Base-by-base conservation (phyloP, 768 basidiomycete genomes). In the Auricularia sp. region DNA sequence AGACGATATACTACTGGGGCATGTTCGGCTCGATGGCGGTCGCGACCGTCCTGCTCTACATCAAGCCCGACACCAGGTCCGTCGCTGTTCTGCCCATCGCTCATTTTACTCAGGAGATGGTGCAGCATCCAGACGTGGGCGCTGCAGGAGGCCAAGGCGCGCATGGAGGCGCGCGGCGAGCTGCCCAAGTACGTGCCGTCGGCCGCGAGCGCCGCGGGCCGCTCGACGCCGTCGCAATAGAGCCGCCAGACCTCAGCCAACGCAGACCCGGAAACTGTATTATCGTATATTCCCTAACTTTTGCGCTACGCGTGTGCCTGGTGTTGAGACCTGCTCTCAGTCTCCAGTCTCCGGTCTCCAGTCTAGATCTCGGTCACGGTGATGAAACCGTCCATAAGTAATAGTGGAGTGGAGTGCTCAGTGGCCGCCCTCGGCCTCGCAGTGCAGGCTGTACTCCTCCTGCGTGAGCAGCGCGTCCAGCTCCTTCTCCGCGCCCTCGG, bases 91-190 rank as follows among this genome's bases (percentile, higher is more conserved):
- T 45, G 21, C 62, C n/a, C 10, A 61, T 62, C 67, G 54, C 62
- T 14, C 6, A 24, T 56, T 18, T 45, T 58, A 35, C 34, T 58
- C 10, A 29, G 45, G 16, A 35, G 13, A 10, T 24, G 58, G 47
- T 65, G 42, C 70, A 97, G 94, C 73, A 90, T 97, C 77, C 89
- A 93, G 77, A 85, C 88, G 1, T 97, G 94, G 94, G 94, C 94
- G 37, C 76, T 94, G 73, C 82, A 87, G 68, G 94, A 97, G 75
- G 94, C 94, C 10, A 92, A 94, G 76, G 80, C 80, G 65, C 81
- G 94, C 68, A 92, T 97, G 90, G 92, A 94, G 71, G 92, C 88
- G 13, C 85, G 93, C n/a, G 93, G 91, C 62, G 94, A 95, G 78
- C 85, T 88, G 72, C 88, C 89, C 74, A 85, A 89, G 79, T 93